phyloP scores from a whole-genome alignment of 495 filamentous ascomycete genomes.

The Pyrenopolyporus hunteri region DNA sequence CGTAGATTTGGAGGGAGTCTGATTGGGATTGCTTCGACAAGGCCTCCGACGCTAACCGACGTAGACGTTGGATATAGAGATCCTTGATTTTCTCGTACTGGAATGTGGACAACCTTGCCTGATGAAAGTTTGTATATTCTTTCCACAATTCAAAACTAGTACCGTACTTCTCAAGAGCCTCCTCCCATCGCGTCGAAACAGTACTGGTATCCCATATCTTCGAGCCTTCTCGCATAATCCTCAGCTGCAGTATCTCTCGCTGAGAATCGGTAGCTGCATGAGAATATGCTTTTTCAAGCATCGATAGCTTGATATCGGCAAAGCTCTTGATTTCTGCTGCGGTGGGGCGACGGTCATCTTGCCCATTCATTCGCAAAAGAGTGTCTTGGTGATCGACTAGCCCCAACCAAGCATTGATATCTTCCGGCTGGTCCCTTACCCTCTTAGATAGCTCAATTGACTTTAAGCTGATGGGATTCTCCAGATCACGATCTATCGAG shows the following conservation, averaged over 20 bases:
- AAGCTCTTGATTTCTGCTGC: slow-evolving; percentile 68
- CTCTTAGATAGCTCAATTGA: slow-evolving; percentile 64
- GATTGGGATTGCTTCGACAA: slow-evolving; percentile 22
- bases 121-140: slow-evolving; percentile 75
- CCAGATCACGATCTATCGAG: slow-evolving; percentile 20
- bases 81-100: slow-evolving; percentile 67
- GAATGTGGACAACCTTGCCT: slow-evolving; percentile 71
- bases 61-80: slow-evolving; percentile 63
- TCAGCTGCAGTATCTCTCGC: slow-evolving; percentile 65
- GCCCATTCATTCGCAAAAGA: slow-evolving; percentile 55
- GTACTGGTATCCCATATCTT: slow-evolving; percentile 73
- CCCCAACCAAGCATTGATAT: slow-evolving; percentile 74
- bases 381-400: slow-evolving; percentile 77
- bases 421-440: slow-evolving; percentile 66
- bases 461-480: slow-evolving; percentile 51
- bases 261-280: slow-evolving; percentile 51
- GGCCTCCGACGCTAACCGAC: slow-evolving; percentile 49
- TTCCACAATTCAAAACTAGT: slow-evolving; percentile 71
- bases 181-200: slow-evolving; percentile 68
- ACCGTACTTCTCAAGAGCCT: slow-evolving; percentile 62
- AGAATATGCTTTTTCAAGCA: slow-evolving; percentile 79
- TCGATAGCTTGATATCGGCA: slow-evolving; percentile 77
- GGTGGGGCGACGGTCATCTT: slow-evolving; percentile 53
- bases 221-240: slow-evolving; percentile 72
- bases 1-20: slow-evolving; percentile 43